Conservation (phyloP, 768 basidiomycete genomes). For the Macrolepiota albuminosa region DNA sequence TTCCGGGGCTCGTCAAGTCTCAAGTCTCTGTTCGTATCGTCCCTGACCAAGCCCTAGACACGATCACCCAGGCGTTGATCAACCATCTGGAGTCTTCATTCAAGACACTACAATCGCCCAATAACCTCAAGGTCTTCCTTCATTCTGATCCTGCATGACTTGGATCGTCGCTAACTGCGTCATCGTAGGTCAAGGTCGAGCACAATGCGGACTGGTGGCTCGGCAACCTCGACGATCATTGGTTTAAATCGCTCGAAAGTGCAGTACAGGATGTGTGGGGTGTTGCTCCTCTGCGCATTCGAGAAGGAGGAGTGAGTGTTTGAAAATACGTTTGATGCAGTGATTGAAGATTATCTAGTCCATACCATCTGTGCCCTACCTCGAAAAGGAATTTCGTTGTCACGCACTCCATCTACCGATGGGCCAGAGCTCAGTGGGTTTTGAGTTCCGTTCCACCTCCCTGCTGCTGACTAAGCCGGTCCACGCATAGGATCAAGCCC, state of each 20-base stretch:
- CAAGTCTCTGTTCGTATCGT: constrained; percentile 91
- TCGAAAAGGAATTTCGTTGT: constrained; percentile 89
- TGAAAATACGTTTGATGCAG: background rate
- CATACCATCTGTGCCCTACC: constrained; percentile 88
- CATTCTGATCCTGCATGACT: background rate
- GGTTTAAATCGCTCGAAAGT: constrained; percentile 81
- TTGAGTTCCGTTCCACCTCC: background rate
- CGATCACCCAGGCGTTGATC: constrained; percentile 57
- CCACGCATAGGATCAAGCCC: constrained; percentile 73
- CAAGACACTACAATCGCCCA: constrained; percentile 55
- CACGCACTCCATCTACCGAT: constrained; percentile 91
- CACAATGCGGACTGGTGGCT: constrained; percentile 97
- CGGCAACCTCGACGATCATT: constrained; percentile 76
- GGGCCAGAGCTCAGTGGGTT: constrained; percentile 80
- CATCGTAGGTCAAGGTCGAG: constrained; percentile 62
- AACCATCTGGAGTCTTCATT: constrained; percentile 59
- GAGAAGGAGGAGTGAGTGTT: constrained; percentile 83
- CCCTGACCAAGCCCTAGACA: constrained; percentile 82
- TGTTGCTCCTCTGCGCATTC: constrained; percentile 76
- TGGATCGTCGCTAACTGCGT: background rate
- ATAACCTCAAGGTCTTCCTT: constrained; percentile 56
- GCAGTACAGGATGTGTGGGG: constrained; percentile 89
- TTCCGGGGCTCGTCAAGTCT: constrained; percentile 79
- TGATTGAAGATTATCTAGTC: constrained; percentile 44
- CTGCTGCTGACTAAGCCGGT: background rate